Evolutionary conservation across 2,329 filamentous ascomycete species (phyloP).

Genomic region (Diaporthe citrichinensis): DNA sequence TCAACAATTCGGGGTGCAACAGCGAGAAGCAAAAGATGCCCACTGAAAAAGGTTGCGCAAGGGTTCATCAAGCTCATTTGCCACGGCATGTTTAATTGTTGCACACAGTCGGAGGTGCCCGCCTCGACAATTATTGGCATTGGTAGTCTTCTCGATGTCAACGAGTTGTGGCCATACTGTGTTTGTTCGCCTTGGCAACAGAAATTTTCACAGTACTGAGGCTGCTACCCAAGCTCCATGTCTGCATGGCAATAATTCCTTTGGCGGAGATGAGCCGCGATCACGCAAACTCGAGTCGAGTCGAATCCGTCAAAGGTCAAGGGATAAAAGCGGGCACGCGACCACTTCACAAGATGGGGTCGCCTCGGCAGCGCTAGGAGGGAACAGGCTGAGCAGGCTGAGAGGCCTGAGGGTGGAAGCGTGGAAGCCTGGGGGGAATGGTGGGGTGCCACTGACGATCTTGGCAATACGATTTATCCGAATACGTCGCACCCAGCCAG

Average conservation of each 20-base stretch:
- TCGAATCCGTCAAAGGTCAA: neutral
- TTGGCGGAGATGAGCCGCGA: constrained; percentile 28
- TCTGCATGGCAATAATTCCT: neutral
- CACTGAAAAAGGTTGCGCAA: constrained; percentile 27
- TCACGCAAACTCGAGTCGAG: constrained; percentile 17
- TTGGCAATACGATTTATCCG: neutral
- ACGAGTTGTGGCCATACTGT: neutral
- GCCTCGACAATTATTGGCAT: neutral
- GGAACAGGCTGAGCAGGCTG: neutral
- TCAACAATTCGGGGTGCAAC: neutral
- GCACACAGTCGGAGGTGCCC: neutral
- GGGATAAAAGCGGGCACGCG: constrained; percentile 26
- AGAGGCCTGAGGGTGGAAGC: neutral
- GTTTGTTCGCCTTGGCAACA: neutral
- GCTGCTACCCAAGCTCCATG: neutral
- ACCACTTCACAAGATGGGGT: neutral
- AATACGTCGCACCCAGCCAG: neutral
- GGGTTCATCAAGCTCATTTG: constrained; percentile 23
- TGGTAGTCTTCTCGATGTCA: neutral
- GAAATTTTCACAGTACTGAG: neutral
- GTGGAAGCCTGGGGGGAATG: constrained; percentile 7
- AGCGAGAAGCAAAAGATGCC: neutral
- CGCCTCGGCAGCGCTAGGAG: constrained; percentile 20
- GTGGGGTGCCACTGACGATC: neutral
- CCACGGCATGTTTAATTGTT: neutral